These are phyloP conservation scores for Globisporangium camurandrum DNA, from an alignment of 352 stramenopile genomes.

Conservation along the genomic window DNA sequence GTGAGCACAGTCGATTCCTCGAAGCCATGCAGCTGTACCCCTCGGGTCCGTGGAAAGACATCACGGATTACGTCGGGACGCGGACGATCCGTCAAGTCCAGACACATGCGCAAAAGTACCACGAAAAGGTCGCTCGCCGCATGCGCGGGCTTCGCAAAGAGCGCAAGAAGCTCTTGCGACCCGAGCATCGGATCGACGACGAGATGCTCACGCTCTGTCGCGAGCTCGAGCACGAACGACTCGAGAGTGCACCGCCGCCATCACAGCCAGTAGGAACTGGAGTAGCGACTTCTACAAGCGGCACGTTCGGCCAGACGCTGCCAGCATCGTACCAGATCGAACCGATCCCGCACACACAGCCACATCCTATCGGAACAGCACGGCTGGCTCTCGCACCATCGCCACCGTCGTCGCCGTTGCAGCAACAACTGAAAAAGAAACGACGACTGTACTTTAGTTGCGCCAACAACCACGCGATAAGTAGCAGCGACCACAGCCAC, in stretches of 20 bases:
- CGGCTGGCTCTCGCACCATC: background rate
- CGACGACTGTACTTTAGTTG: conserved; percentile 1
- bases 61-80: conserved; percentile 33
- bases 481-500: background rate
- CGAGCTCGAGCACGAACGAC: conserved; percentile 3
- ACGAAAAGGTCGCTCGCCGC: conserved; percentile 63
- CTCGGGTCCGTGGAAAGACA: conserved; percentile 31
- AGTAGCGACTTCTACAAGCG: background rate
- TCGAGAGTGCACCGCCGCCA: too few relatives aligned
- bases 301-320: too few relatives aligned
- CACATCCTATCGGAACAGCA: background rate
- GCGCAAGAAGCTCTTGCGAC: conserved; percentile 28
- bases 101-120: conserved; percentile 49
- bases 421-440: background rate
- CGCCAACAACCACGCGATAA: conserved; percentile 6
- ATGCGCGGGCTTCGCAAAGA: conserved; percentile 50
- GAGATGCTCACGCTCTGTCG: conserved; percentile 16
- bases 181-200: too few relatives aligned
- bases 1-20: conserved; percentile 55
- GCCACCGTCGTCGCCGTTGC: background rate
- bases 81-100: conserved; percentile 58
- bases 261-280: background rate
- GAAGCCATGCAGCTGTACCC: conserved; percentile 37
- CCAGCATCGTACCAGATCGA: background rate
- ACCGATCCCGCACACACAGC: too few relatives aligned